Evolutionary conservation across 495 filamentous ascomycete species (phyloP).

Genomic region (Hyaloscypha bicolor): DNA sequence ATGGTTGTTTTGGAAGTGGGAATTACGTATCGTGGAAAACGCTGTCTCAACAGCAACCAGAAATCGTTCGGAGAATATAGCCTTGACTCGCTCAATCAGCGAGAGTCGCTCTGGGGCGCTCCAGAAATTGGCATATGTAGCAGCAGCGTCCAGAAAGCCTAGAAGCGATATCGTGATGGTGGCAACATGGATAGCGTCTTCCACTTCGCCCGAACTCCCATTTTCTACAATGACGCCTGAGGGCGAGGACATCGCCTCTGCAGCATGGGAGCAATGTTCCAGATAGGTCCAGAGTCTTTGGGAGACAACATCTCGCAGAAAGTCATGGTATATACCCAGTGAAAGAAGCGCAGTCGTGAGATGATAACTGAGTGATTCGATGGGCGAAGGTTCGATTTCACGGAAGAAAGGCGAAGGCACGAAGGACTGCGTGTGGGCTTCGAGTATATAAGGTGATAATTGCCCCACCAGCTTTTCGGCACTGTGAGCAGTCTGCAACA

Average conservation of each 20-base stretch:
- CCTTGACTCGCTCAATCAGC: slow-evolving; percentile 67
- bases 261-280: slow-evolving; percentile 59
- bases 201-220: slow-evolving; percentile 43
- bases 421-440: slow-evolving; percentile 77
- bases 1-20: slow-evolving; percentile 51
- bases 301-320: slow-evolving; percentile 61
- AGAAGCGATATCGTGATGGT: slow-evolving; percentile 79
- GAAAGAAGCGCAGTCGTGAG: slow-evolving; percentile 78
- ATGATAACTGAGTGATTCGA: slow-evolving; percentile 80
- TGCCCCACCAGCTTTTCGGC: slow-evolving; percentile 74
- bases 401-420: slow-evolving; percentile 79
- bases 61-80: slow-evolving; percentile 79
- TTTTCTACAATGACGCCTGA: slow-evolving; percentile 40
- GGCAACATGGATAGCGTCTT: slow-evolving; percentile 68
- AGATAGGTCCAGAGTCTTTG: slow-evolving; percentile 68
- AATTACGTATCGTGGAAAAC: slow-evolving; percentile 78
- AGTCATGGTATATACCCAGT: slow-evolving; percentile 68
- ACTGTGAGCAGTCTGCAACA: slow-evolving; percentile 64
- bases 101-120: slow-evolving; percentile 65
- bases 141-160: slow-evolving; percentile 82
- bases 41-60: slow-evolving; percentile 82
- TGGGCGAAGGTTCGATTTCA: slow-evolving; percentile 83
- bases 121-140: slow-evolving; percentile 79
- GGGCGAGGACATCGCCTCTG: slow-evolving; percentile 38
- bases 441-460: slow-evolving; percentile 78